Base-by-base conservation (phyloP, 176 grass and related monocot genomes). In the Musa troglodytarum region DNA sequence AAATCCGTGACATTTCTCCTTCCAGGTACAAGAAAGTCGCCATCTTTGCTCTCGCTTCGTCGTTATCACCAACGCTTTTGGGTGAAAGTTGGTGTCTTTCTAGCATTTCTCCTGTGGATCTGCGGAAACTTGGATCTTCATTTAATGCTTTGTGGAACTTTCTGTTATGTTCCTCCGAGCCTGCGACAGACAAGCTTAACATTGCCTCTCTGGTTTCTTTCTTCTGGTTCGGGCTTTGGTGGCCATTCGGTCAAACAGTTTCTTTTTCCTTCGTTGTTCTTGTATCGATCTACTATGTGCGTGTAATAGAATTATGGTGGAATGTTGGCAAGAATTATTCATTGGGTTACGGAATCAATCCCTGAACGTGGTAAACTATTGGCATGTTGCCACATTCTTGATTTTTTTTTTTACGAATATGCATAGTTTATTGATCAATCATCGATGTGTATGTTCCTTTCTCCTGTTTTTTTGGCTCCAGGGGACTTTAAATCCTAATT, bases 11-110 rank as follows among this genome's bases (percentile, higher is more conserved):
- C 10, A 68, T 58, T 26, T 53, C 22, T 66, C 56, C 78, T 5
- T 51, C 73, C 2, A 81, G 83, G 83, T 85, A 81, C 75, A 63
- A 56, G 73, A 70, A 53, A 71, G 14, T 10, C 49, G 34, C 1
- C 43, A 50, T 49, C 34, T 21, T 51, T 51, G 15, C 17, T 4
- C 52, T 50, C 11, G 14, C 19, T 10, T 11, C 49, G 49, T 50
- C 9, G 8, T 70, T 19, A 14, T 50, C 15, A 1, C 34, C 17
- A 17, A 51, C 9, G 57, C 55, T 21, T 21, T 50, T 70, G 2
- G 43, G 28, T 50, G 15, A n/a, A 11, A 50, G 43, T n/a, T 10
- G 15, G 2, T 49, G 15, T n/a, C 34, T 52, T 65, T 11, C 65
- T 17, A 50, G 68, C 16, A n/a, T 70, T 51, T 43, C 34, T 43